Evolutionary conservation across 495 filamentous ascomycete genomes (phyloP).

Genomic region (Aspergillus taichungensis): DNA sequence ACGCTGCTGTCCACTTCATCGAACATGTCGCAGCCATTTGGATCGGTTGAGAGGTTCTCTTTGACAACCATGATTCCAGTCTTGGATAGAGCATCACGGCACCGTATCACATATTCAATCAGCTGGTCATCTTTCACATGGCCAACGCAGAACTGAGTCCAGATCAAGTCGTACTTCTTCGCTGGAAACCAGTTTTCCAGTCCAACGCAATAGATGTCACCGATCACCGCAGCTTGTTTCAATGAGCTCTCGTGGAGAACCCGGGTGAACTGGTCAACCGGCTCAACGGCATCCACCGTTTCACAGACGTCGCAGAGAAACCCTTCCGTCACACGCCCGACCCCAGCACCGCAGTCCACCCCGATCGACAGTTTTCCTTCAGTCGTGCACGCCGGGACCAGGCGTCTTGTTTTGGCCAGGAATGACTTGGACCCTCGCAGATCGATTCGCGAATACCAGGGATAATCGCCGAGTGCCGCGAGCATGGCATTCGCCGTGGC

Average conservation of each 20-base stretch:
- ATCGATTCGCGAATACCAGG: conserved; percentile 61
- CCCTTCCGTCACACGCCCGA: conserved; percentile 49
- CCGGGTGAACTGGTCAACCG: too few relatives aligned
- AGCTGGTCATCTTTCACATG: conserved; percentile 72
- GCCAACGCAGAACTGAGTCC: conserved; percentile 86
- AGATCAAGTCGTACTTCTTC: conserved; percentile 48
- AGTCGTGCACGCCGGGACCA: conserved; percentile 9
- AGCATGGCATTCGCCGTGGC: conserved; percentile 71
- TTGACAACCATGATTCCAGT: conserved; percentile 64
- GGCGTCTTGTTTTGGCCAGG: conserved; percentile 59
- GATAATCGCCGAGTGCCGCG: conserved; percentile 50
- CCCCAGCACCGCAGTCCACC: conserved; percentile 54
- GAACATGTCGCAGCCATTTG: conserved; percentile 56
- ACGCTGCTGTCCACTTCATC: conserved; percentile 76
- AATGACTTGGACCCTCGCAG: conserved; percentile 70
- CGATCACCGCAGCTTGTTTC: conserved; percentile 30
- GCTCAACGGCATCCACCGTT: conserved; percentile 49
- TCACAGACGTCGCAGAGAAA: conserved; percentile 44
- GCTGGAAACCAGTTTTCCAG: conserved; percentile 64
- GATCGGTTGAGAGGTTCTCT: conserved; percentile 65
- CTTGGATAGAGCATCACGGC: conserved; percentile 41
- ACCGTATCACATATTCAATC: conserved; percentile 54
- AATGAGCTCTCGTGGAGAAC: conserved; percentile 19
- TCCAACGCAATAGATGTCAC: conserved; percentile 59
- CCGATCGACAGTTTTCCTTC: conserved; percentile 26